Percentiles rank a stretch among this genome's conserved stretches.
These are phyloP conservation scores for Fomitopsis pulvina DNA, from an alignment of 768 basidiomycete genomes.

Conservation along the genomic window DNA sequence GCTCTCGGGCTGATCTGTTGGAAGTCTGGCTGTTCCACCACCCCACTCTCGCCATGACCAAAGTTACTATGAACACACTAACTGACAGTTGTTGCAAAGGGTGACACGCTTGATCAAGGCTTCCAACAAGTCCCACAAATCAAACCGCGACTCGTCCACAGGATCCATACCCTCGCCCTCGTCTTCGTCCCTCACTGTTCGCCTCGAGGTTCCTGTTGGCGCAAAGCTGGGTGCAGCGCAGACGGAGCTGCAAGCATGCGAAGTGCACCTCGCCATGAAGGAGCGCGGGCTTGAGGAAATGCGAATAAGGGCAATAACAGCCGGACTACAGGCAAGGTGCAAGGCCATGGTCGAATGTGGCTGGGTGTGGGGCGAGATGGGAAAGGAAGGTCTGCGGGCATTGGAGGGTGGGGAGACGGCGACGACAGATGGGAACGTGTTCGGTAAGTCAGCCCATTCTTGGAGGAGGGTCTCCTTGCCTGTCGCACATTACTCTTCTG, in stretches of 20 bases:
- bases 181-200: constrained; percentile 30
- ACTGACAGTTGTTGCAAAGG: constrained; percentile 28
- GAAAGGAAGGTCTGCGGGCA: constrained; percentile 51
- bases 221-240: constrained; percentile 61
- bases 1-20: no score
- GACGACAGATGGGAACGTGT: background rate
- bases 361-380: constrained; percentile 60
- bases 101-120: constrained; percentile 77
- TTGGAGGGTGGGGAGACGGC: constrained; percentile 21
- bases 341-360: constrained; percentile 66
- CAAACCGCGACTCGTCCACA: constrained; percentile 30
- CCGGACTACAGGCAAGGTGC: constrained; percentile 58
- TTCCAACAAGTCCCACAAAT: constrained; percentile 51
- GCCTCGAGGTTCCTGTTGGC: constrained; percentile 18
- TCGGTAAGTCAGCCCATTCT: background rate
- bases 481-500: background rate
- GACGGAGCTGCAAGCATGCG: constrained; percentile 76
- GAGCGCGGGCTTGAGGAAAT: constrained; percentile 54
- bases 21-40: no score
- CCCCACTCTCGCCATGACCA: no score
- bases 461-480: background rate
- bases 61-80: no score
- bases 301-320: constrained; percentile 48
- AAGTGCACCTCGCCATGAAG: constrained; percentile 62
- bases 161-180: constrained; percentile 34